Evolutionary conservation across 2,329 filamentous ascomycete genomes (phyloP), one percentile per base, ranked within the genome.

Genomic region (Penicillium brasilianum): DNA sequence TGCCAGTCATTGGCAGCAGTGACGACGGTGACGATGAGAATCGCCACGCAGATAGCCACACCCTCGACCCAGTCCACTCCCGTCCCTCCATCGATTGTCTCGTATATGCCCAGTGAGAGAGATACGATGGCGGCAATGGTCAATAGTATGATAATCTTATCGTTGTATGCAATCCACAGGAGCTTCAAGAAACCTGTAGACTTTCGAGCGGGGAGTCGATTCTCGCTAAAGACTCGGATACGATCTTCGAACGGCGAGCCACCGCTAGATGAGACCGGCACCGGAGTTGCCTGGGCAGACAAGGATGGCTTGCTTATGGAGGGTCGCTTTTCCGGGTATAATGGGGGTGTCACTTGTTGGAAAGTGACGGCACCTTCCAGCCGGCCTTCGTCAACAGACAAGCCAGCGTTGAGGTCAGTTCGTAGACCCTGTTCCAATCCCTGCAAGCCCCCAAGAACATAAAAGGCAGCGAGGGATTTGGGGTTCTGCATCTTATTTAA

Each of bases 401-500:
- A 75, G 8, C 93, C 93, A 37, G 89, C 83, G 54, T 84, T 85
- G 32, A 91, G 82, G 74, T 95, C 87, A 7, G 88, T 88, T 52
- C 90, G 83, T 32, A 97, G 80, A 10, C 93, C 93, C 71, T 87
- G 90, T 76, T 94, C 92, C 52, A 97, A 77, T 0, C 93, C 93
- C 18, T 78, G 78, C 16, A 96, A 76, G 25, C 93, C 93, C 52
- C 93, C 93, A 5, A 97, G 75, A 14, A 88, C 88, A 71, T 89
- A 90, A 68, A 94, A 96, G 0, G 93, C 93, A 13, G 89, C 82
- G 60, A 96, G 78, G 63, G 88, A 96, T 80, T 97, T 97, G 3
- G 93, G 93, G 73, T 96, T 95, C 63, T 94, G 87, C 79, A 97
- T 85, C 77, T 96, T 97, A 70, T 88, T 89, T 64, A 97, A 82